These are phyloP conservation scores for Atkinsonella texensis DNA, from an alignment of 2,329 filamentous ascomycete species.

Conservation along the genomic window DNA sequence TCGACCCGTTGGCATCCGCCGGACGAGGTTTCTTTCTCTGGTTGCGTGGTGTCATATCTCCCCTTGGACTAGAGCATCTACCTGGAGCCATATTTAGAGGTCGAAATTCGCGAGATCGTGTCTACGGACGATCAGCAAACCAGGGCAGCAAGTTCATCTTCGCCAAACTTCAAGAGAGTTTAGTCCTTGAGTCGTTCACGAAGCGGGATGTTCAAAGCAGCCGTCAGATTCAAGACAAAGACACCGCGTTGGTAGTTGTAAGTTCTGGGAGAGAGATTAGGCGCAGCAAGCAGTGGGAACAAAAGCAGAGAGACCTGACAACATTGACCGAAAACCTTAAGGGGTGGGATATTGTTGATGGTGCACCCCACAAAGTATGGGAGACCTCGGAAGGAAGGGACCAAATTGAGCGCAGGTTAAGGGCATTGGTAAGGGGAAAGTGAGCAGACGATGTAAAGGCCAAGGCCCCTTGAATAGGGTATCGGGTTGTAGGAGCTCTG, in stretches of 20 bases:
- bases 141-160: slow-evolving; percentile 79
- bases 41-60: slow-evolving; percentile 74
- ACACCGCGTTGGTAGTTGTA: slow-evolving; percentile 67
- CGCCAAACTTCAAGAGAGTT: slow-evolving; percentile 81
- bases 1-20: slow-evolving; percentile 54
- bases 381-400: slow-evolving; percentile 56
- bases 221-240: slow-evolving; percentile 63
- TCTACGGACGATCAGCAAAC: slow-evolving; percentile 69
- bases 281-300: slow-evolving; percentile 60
- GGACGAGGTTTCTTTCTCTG: slow-evolving; percentile 73
- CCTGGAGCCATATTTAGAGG: slow-evolving; percentile 72
- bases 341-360: slow-evolving; percentile 76
- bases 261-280: slow-evolving; percentile 66
- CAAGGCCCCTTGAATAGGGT: too few species aligned
- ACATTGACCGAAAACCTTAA: slow-evolving; percentile 67
- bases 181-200: slow-evolving; percentile 76
- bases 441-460: background rate
- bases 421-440: slow-evolving; percentile 42
- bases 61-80: slow-evolving; percentile 72
- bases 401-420: slow-evolving; percentile 67
- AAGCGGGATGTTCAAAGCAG: slow-evolving; percentile 72
- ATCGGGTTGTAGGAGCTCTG: too few species aligned
- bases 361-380: slow-evolving; percentile 84
- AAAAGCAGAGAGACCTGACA: slow-evolving; percentile 74
- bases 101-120: slow-evolving; percentile 67